These are phyloP conservation scores for Hypoxylon sp. DNA, from an alignment of 2,329 filamentous ascomycete species.

Conservation along the genomic window DNA sequence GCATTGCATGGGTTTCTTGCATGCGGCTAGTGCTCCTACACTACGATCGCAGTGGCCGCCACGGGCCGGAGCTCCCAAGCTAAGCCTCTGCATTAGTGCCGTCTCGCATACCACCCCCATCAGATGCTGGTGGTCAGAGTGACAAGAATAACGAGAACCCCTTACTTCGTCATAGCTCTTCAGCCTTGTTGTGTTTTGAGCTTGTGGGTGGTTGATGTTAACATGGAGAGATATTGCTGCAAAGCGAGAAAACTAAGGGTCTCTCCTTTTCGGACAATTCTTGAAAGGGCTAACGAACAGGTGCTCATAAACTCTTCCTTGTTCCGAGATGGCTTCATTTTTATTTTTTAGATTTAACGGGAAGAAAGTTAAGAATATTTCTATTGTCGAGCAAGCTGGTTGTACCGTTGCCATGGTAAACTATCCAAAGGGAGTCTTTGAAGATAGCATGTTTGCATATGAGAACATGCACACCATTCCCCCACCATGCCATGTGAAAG, in stretches of 20 bases:
- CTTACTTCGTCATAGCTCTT: slow-evolving; percentile 33
- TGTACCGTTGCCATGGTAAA: slow-evolving; percentile 19
- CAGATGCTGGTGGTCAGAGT: slow-evolving; percentile 27
- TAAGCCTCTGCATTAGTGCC: slow-evolving; percentile 23
- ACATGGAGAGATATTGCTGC: not conserved
- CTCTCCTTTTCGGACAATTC: slow-evolving; percentile 12
- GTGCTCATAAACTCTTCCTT: not conserved
- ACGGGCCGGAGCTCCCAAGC: slow-evolving; percentile 36
- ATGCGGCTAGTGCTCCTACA: slow-evolving; percentile 42
- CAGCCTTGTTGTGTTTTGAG: slow-evolving; percentile 26
- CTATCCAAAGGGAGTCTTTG: not conserved
- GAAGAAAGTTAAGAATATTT: slow-evolving; percentile 3
- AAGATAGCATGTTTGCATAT: slow-evolving; percentile 16
- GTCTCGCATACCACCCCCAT: slow-evolving; percentile 16
- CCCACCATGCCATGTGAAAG: slow-evolving; percentile 5
- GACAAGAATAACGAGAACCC: slow-evolving; percentile 23
- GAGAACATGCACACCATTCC: not conserved
- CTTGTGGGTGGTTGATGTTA: slow-evolving; percentile 13
- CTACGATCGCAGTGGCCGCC: slow-evolving; percentile 36
- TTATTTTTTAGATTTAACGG: slow-evolving; percentile 15
- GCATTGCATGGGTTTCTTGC: slow-evolving; percentile 40
- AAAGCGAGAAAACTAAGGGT: not conserved
- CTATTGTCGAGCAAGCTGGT: slow-evolving; percentile 14
- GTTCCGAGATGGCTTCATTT: slow-evolving; percentile 15
- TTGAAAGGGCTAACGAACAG: not conserved